Base-by-base conservation (phyloP, 2,329 filamentous ascomycete species). In the Scortechinia acanthostroma region DNA sequence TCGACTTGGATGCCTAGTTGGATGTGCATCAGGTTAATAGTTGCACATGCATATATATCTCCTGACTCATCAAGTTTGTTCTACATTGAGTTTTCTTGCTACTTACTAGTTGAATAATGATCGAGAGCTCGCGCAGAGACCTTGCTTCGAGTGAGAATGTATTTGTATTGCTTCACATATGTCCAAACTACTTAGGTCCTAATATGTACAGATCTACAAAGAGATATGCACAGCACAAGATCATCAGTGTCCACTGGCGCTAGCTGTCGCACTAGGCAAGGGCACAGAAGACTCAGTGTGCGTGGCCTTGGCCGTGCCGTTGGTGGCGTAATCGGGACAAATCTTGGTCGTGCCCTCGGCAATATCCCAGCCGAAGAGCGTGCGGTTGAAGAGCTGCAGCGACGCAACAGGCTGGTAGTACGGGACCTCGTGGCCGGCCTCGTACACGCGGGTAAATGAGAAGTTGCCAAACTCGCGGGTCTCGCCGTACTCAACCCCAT, bases 401-500 rank as follows among this genome's bases (percentile, higher is more conserved):
- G 35, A 13, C 6, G 35, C 35, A 40, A 40, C 20, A 19, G 35
- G 35, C 17, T 40, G 35, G 35, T 40, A 40, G 17, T 40, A 40
- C 17, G 35, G 35, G 13, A 40, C 35, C 35, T 40, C 35, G 35
- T 40, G 35, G 35, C 35, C 35, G 17, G 35, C 35, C 17, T 40
- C 35, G 17, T 40, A 40, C 14, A 40, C 35, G 6, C 35, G 6
- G 17, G 35, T 40, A 19, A 40, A 40, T 10, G 35, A 40, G 35
- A 40, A 40, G 35, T 40, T 40, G 10, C 35, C 35, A 40, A 15
- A 40, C 35, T 40, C 35, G 6, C 35, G 6, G 6, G 35, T 40
- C 35, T 40, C 35, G 6, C 35, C 35, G 17, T 40, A 40, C 45
- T 72, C 63, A 6, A 65, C 64, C 14, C 65, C 68, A 49, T 80